Conservation (phyloP, 331 rosid species). For the Spiraea crenata region DNA sequence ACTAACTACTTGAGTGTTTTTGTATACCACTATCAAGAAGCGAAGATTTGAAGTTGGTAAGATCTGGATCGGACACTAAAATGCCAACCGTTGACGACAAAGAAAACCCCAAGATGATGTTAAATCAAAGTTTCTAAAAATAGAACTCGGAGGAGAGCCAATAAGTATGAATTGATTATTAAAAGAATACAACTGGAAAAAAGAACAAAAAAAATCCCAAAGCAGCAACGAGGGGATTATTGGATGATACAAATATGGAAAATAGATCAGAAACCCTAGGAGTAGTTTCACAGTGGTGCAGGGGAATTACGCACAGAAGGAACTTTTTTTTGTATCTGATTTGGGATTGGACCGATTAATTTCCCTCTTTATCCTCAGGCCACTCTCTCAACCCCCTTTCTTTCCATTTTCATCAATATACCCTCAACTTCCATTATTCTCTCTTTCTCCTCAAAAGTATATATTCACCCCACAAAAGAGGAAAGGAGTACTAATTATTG, state of each 20-base stretch:
- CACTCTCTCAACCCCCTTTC: slow-evolving; percentile 15
- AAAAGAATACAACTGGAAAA: too few relatives aligned
- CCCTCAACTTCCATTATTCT: slow-evolving; percentile 21
- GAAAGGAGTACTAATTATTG: too few relatives aligned
- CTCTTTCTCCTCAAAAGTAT: slow-evolving; percentile 13
- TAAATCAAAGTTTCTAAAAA: neutral
- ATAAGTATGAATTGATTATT: neutral
- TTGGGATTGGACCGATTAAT: slow-evolving; percentile 2
- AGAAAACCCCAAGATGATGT: neutral
- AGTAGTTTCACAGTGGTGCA: slow-evolving; percentile 7
- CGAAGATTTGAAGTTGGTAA: too few relatives aligned
- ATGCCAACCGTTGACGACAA: neutral
- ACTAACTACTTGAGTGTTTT: neutral
- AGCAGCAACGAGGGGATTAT: neutral
- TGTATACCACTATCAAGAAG: too few relatives aligned
- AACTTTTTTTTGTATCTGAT: neutral
- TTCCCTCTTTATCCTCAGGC: slow-evolving; percentile 12
- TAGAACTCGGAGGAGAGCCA: neutral
- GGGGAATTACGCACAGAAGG: neutral
- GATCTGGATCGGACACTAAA: neutral
- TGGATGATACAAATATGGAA: neutral
- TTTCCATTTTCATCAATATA: slow-evolving; percentile 29
- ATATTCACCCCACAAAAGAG: slow-evolving; percentile 19
- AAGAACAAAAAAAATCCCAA: neutral
- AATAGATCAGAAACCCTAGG: slow-evolving; percentile 42